Conservation (phyloP, 176 grass and related monocot genomes). For the Eleusine indica region DNA sequence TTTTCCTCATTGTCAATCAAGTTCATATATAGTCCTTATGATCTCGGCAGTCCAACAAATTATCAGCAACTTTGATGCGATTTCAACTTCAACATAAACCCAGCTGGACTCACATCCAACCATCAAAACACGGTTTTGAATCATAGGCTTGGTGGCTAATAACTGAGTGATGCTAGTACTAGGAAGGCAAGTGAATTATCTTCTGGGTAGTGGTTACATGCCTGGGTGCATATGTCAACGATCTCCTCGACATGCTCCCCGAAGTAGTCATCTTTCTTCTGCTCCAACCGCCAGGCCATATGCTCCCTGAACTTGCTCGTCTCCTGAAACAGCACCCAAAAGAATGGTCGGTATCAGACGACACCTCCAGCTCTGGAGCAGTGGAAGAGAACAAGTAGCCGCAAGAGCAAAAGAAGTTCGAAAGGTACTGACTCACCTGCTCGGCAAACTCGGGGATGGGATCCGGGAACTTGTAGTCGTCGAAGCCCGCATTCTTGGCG, state of each 20-base stretch:
- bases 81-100: not conserved
- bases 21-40: not conserved
- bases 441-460: constrained; percentile 86
- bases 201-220: not conserved
- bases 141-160: not conserved
- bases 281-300: constrained; percentile 68
- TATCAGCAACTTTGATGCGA: not conserved
- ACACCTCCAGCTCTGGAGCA: not conserved
- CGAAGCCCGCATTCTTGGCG: constrained; percentile 46
- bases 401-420: not conserved
- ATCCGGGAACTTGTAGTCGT: constrained; percentile 85
- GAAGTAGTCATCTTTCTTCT: constrained; percentile 80
- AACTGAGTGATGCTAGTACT: not conserved
- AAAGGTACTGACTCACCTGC: constrained; percentile 29
- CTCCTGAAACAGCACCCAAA: constrained; percentile 50
- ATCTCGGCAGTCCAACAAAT: not conserved
- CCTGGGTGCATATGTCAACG: constrained; percentile 89
- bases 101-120: not conserved
- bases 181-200: not conserved
- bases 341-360: not conserved
- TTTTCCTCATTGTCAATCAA: too few relatives aligned
- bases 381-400: not conserved
- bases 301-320: constrained; percentile 80
- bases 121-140: not conserved
- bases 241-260: constrained; percentile 72